Base-by-base conservation (phyloP, 805 yeast genomes). In the Cyberlindnera bimundalis region DNA sequence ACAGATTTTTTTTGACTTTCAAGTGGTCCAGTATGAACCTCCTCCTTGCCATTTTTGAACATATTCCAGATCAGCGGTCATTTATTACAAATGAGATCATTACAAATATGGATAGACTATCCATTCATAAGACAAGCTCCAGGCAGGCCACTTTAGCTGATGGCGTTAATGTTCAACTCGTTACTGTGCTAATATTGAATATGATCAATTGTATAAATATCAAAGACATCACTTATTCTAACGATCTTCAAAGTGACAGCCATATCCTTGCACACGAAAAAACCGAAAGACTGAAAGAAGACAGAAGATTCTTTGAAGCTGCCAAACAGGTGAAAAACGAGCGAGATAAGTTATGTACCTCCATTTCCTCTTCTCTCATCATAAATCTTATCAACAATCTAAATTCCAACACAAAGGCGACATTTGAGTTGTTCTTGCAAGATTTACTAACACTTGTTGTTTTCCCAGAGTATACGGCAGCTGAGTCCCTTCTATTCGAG, bases 61-160 rank as follows among this genome's bases (percentile, higher is more conserved):
- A 32, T 3, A 52, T 53, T 15, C 60, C 65, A 1, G 73, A 70
- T 29, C 95, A 87, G 52, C 62, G 84, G 40, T 60, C 61, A 1
- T 82, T 80, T 52, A 68, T 87, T 5, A 51, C 85, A 7, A 73
- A 73, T 39, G 93, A 87, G 55, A 51, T 84, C 2, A 51, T 82
- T 11, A 60, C 70, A 2, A 73, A 72, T 40, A 61, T 79, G 39
- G 76, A 74, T 34, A 68, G 64, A 17, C 51, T 80, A 3, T 75
- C 84, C 0, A 59, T 63, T 0, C 66, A 67, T 21, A 79, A 74
- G 48, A 30, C 58, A 0, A 42, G 50, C 5, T 68, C 79, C 0
- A 64, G 79, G 35, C 74, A 70, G 33, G 64, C 60, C 30, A 64
- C 66, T 30, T 40, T 78, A 0, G 45, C 68, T 0, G 56, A 70